Evolutionary conservation across 2,329 filamentous ascomycete genomes (phyloP).

Genomic region (Neofusicoccum sp.): DNA sequence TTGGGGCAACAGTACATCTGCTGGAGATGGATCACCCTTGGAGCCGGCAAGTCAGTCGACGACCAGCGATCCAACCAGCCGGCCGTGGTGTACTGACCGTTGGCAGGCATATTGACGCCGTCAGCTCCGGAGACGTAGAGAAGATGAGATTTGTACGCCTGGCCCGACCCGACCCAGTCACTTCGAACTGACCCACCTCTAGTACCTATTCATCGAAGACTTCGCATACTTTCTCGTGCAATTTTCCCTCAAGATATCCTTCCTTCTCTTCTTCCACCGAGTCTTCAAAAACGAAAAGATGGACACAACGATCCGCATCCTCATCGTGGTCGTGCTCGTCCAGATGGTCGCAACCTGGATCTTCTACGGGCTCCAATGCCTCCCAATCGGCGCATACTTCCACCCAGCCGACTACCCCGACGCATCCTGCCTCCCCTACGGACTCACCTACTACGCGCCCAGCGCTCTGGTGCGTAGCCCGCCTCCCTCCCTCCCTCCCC

Average conservation of each 20-base stretch:
- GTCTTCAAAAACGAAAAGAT: not conserved
- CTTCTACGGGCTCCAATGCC: conserved; percentile 9
- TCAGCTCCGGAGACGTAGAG: not conserved
- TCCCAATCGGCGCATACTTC: not conserved
- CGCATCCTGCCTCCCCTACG: not conserved
- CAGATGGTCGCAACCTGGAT: not conserved
- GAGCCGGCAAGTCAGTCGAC: conserved; percentile 4
- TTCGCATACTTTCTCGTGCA: conserved; percentile 12
- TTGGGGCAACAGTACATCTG: not conserved
- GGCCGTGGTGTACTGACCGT: not conserved
- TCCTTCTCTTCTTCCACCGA: conserved; percentile 12
- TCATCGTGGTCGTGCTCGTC: not conserved
- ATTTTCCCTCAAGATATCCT: conserved; percentile 11
- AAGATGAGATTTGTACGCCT: not conserved
- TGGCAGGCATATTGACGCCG: not conserved
- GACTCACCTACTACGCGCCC: not conserved
- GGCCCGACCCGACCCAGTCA: not conserved
- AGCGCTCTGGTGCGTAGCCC: not conserved
- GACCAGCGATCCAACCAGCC: not conserved
- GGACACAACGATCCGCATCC: not conserved
- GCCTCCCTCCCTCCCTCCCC: not conserved
- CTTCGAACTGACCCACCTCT: not conserved
- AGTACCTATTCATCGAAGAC: conserved; percentile 12
- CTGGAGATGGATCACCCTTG: not conserved
- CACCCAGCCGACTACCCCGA: not conserved